Evolutionary conservation across 1,139 yeast species (phyloP).

Genomic region (Lodderomyces parapsilosis): DNA sequence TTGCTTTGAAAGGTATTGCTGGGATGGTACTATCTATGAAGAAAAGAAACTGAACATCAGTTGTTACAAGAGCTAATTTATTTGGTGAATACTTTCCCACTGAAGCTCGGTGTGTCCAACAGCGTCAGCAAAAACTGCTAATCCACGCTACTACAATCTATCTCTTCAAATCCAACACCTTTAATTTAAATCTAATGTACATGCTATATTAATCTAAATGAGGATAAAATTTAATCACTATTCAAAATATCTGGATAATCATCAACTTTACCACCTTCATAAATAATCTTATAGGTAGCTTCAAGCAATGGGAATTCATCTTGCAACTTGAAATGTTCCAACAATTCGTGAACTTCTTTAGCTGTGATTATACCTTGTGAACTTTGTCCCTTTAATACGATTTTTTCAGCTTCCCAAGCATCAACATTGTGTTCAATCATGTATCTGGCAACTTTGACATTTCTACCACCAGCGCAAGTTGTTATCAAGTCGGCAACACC

Average conservation of each 20-base stretch:
- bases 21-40: constrained; percentile 31
- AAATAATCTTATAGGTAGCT: constrained; percentile 80
- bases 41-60: background rate
- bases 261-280: constrained; percentile 64
- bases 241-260: constrained; percentile 64
- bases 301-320: constrained; percentile 85
- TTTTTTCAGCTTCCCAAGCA: constrained; percentile 80
- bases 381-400: constrained; percentile 84
- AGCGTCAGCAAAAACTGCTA: too few relatives aligned
- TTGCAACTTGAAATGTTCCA: constrained; percentile 56
- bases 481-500: constrained; percentile 98
- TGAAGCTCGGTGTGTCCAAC: too few relatives aligned
- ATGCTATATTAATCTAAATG: background rate
- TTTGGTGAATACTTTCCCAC: too few relatives aligned
- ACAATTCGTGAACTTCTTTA: constrained; percentile 84
- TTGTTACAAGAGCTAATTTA: too few relatives aligned
- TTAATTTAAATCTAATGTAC: constrained; percentile 1
- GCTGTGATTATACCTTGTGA: constrained; percentile 93
- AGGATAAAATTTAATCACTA: constrained; percentile 7
- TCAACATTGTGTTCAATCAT: constrained; percentile 70
- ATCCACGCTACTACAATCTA: background rate
- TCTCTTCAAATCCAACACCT: background rate
- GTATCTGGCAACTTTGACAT: constrained; percentile 81
- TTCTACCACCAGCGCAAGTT: constrained; percentile 95
- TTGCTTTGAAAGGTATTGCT: constrained; percentile 41